These are phyloP conservation scores for Solanum gracilifrons DNA, from an alignment of 257 asterid genomes.

Conservation along the genomic window DNA sequence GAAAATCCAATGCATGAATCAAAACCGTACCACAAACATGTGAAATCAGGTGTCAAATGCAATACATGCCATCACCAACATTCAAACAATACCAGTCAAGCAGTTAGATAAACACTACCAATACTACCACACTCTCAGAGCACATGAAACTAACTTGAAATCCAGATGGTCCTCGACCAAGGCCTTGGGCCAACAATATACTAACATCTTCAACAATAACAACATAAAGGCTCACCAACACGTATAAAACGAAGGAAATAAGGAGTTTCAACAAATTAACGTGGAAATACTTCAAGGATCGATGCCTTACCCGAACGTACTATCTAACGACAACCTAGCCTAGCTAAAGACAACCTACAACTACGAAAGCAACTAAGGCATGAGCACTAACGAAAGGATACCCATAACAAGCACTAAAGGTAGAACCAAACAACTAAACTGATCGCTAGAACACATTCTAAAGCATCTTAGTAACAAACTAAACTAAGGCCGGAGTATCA, in stretches of 20 bases:
- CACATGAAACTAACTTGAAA: neutral
- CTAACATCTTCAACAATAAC: neutral
- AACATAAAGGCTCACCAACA: neutral
- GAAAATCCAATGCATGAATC: neutral
- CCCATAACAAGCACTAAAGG: neutral
- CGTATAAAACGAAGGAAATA: neutral
- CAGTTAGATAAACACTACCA: too few relatives aligned
- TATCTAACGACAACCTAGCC: neutral
- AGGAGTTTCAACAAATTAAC: too few relatives aligned
- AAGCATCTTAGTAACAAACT: neutral
- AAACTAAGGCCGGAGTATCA: neutral
- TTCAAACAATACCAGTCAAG: neutral
- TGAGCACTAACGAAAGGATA: neutral
- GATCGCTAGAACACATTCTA: neutral
- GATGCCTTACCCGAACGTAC: neutral
- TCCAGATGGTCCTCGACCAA: neutral
- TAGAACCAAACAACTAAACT: neutral
- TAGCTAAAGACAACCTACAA: neutral
- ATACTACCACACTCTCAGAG: neutral
- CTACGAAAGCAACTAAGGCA: neutral
- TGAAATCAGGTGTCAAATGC: neutral
- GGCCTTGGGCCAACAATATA: neutral
- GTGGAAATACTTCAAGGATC: neutral
- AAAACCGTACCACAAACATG: neutral
- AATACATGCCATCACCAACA: neutral